Conservation (phyloP, 148 eudicot genomes). For the Camellia granthamiana region DNA sequence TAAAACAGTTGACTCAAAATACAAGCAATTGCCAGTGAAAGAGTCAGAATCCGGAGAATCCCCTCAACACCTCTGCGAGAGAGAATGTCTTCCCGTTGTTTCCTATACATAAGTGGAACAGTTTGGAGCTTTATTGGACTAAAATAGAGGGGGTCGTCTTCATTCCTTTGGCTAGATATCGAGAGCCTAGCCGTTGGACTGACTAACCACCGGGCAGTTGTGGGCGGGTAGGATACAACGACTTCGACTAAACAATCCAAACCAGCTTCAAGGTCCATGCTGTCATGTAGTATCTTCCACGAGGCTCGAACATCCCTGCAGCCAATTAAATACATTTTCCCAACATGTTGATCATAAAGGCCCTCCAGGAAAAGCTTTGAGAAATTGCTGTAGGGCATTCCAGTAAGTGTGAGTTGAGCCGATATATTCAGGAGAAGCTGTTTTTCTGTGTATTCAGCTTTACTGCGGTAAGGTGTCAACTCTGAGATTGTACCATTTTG, state of each 20-base stretch:
- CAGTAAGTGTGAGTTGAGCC: conserved; percentile 48
- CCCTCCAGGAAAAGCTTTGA: conserved; percentile 76
- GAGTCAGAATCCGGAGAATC: conserved; percentile 62
- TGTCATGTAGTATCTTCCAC: conserved; percentile 57
- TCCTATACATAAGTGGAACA: conserved; percentile 64
- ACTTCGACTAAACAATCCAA: conserved; percentile 72
- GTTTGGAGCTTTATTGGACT: conserved; percentile 58
- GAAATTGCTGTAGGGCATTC: conserved; percentile 34
- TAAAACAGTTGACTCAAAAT: conserved; percentile 64
- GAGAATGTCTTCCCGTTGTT: conserved; percentile 70
- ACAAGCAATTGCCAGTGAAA: conserved; percentile 57
- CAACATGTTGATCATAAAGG: conserved; percentile 65
- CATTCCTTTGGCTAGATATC: conserved; percentile 66
- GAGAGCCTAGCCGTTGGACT: conserved; percentile 67
- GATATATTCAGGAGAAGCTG: conserved; percentile 79
- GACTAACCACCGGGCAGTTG: conserved; percentile 71
- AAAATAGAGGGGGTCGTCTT: conserved; percentile 76
- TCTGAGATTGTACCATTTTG: conserved; percentile 28
- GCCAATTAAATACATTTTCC: conserved; percentile 82
- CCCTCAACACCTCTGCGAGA: conserved; percentile 72
- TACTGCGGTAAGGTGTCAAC: conserved; percentile 37
- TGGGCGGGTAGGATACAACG: conserved; percentile 72
- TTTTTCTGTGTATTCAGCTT: conserved; percentile 50
- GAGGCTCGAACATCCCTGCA: conserved; percentile 78
- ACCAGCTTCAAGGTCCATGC: conserved; percentile 65